Conservation (phyloP, 768 basidiomycete species). For the Brasilioporus rufonigricans region DNA sequence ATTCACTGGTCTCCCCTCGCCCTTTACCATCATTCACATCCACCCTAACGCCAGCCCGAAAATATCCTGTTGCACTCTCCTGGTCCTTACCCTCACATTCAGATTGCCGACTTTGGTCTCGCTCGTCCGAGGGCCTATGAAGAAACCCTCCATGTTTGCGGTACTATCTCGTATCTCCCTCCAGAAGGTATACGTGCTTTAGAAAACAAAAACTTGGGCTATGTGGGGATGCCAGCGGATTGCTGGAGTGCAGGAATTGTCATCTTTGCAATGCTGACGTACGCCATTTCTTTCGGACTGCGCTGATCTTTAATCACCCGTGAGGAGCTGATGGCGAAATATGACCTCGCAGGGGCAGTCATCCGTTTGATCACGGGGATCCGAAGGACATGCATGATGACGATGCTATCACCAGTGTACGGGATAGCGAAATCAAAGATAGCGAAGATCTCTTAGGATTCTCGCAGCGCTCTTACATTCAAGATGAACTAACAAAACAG, state of each 20-base stretch:
- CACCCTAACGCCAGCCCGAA: slow-evolving; percentile 56
- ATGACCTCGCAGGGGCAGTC: slow-evolving; percentile 52
- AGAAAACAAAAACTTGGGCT: slow-evolving; percentile 70
- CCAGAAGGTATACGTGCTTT: slow-evolving; percentile 82
- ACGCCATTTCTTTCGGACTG: slow-evolving; percentile 31
- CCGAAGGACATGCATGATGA: slow-evolving; percentile 14
- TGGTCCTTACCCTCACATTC: slow-evolving; percentile 81
- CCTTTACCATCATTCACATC: neutral
- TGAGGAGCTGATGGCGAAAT: slow-evolving; percentile 6
- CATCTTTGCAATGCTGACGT: slow-evolving; percentile 83
- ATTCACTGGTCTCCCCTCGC: neutral
- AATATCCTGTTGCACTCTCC: slow-evolving; percentile 77
- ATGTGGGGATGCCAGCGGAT: slow-evolving; percentile 82
- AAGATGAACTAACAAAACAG: slow-evolving; percentile 64
- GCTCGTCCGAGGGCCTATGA: slow-evolving; percentile 77
- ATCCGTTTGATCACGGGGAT: slow-evolving; percentile 71
- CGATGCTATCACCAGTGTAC: slow-evolving; percentile 2
- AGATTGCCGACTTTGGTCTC: slow-evolving; percentile 86
- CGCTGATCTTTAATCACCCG: neutral
- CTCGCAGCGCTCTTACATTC: slow-evolving; percentile 36
- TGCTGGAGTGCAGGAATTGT: slow-evolving; percentile 88
- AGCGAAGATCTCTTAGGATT: slow-evolving; percentile 30
- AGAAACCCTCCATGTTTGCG: slow-evolving; percentile 82
- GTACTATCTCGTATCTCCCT: slow-evolving; percentile 84
- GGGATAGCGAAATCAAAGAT: slow-evolving; percentile 31